A percentile compares a stretch with the other conserved stretches of the same genome.
Evolutionary conservation across 2,329 filamentous ascomycete species (phyloP).

Genomic region (Botrytis medusae): DNA sequence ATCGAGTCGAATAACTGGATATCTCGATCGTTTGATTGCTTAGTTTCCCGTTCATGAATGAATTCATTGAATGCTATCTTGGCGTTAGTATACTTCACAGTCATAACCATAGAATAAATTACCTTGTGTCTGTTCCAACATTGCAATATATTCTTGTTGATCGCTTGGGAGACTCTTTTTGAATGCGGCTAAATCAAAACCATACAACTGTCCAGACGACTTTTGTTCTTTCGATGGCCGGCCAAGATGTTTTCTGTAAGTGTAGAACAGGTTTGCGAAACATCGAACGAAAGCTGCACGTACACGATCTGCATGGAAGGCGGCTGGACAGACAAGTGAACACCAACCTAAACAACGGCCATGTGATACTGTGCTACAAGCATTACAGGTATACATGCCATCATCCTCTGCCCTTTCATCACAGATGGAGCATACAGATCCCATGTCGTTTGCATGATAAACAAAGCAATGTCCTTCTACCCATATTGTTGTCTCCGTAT

Average conservation of each 20-base stretch:
- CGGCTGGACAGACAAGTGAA: conserved; percentile 62
- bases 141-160: conserved; percentile 62
- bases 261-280: conserved; percentile 64
- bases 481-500: conserved; percentile 79
- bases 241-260: conserved; percentile 63
- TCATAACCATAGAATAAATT: conserved; percentile 28
- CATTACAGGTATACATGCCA: conserved; percentile 71
- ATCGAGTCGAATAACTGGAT: conserved; percentile 83
- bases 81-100: conserved; percentile 45
- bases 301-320: conserved; percentile 62
- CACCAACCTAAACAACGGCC: conserved; percentile 61
- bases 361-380: conserved; percentile 60
- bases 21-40: conserved; percentile 58
- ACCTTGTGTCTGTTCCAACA: conserved; percentile 69
- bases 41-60: conserved; percentile 75
- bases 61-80: conserved; percentile 72
- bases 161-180: conserved; percentile 64
- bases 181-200: conserved; percentile 66
- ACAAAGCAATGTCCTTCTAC: conserved; percentile 82
- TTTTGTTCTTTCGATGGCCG: conserved; percentile 61
- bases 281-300: conserved; percentile 64
- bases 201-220: conserved; percentile 58
- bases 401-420: conserved; percentile 67
- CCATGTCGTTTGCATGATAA: conserved; percentile 59
- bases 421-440: conserved; percentile 68